Percentiles rank a stretch among this genome's conserved stretches.
Evolutionary conservation across 306 rosid species (phyloP).

Genomic region (Acmispon strigosus): DNA sequence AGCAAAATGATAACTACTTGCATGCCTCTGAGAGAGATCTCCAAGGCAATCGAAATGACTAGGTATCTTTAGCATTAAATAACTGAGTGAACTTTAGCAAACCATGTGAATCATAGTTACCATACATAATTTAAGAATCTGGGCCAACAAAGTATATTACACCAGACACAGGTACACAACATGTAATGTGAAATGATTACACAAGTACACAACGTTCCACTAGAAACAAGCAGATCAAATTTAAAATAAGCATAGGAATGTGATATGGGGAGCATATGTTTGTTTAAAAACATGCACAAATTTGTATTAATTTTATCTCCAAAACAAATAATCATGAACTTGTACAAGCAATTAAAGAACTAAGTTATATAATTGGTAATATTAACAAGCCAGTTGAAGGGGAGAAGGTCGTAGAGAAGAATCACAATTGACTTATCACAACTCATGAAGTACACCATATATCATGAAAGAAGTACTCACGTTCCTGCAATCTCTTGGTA

Average conservation of each 20-base stretch:
- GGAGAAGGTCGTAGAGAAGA: not conserved
- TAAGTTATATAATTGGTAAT: not conserved
- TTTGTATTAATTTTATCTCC: not conserved
- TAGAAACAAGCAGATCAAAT: not conserved
- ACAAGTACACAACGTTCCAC: conserved; percentile 7
- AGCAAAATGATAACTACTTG: not conserved
- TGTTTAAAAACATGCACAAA: not conserved
- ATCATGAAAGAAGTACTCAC: conserved; percentile 36
- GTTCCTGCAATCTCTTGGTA: conserved; percentile 98
- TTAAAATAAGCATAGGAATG: not conserved
- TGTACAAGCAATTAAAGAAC: not conserved
- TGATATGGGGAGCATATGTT: not conserved
- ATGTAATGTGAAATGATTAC: not conserved
- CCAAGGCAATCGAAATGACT: not conserved
- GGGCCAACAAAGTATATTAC: not conserved
- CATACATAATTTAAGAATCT: not conserved
- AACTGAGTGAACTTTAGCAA: not conserved
- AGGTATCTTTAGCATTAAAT: not conserved
- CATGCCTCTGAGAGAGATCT: not conserved
- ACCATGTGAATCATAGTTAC: not conserved
- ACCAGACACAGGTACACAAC: too few relatives aligned
- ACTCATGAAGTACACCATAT: not conserved
- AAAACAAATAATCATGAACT: not conserved
- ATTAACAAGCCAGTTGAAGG: not conserved
- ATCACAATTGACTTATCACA: not conserved